phyloP scores from a whole-genome alignment of 148 eudicot genomes.

The Tetragonia tetragonoides region DNA sequence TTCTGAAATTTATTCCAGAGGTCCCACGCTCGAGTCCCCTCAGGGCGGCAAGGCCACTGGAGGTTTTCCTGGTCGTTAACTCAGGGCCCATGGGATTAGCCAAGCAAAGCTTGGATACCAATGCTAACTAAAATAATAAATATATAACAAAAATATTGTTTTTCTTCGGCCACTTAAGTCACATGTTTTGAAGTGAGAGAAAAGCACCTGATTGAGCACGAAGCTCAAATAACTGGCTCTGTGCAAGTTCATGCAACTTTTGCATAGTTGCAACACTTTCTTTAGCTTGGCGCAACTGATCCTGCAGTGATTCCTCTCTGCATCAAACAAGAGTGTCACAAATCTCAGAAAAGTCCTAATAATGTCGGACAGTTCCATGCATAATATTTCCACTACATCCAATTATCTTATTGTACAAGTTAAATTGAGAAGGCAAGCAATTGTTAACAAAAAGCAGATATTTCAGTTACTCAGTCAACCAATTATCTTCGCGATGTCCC shows the following conservation, averaged over 20 bases:
- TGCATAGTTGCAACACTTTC: slow-evolving; percentile 96
- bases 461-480: background rate
- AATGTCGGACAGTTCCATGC: background rate
- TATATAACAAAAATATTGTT: no score
- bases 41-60: no score
- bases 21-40: no score
- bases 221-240: slow-evolving; percentile 92
- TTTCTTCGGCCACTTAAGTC: slow-evolving; percentile 1
- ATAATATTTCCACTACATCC: background rate
- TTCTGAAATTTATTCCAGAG: no score
- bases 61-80: no score
- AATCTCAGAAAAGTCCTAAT: background rate
- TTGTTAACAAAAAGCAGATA: background rate
- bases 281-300: slow-evolving; percentile 92
- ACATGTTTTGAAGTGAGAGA: background rate
- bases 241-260: slow-evolving; percentile 94
- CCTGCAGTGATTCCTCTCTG: slow-evolving; percentile 91
- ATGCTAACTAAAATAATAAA: no score
- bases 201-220: slow-evolving; percentile 88
- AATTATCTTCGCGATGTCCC: no score
- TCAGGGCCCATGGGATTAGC: no score
- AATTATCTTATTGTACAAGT: background rate
- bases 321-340: slow-evolving; percentile 32
- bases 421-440: background rate
- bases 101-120: no score